phyloP scores from a whole-genome alignment of 495 filamentous ascomycete genomes.

The Schizothecium vesticola region DNA sequence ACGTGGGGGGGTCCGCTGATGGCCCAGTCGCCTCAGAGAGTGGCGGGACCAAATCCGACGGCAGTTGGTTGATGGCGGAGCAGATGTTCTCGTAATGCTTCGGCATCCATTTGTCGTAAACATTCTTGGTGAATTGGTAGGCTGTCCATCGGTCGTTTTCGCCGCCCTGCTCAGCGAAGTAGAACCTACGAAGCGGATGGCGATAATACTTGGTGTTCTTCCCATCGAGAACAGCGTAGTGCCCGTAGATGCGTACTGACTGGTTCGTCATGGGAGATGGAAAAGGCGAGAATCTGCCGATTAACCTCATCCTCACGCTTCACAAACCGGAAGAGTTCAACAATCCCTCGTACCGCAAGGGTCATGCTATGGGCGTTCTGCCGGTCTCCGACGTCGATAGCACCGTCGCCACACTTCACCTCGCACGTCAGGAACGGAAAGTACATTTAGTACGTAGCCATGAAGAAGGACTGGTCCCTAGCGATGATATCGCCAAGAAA shows the following conservation, averaged over 20 bases:
- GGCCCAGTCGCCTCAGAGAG: conserved; percentile 14
- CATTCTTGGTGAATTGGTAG: conserved; percentile 28
- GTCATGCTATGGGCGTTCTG: conserved; percentile 30
- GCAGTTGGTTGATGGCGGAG: conserved; percentile 40
- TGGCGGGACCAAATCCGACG: conserved; percentile 28
- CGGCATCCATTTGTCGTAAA: conserved; percentile 41
- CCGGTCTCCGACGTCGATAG: conserved; percentile 20
- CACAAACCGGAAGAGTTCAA: conserved; percentile 31
- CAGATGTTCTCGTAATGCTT: conserved; percentile 36
- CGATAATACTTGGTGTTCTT: conserved; percentile 13
- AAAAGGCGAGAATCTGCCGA: conserved; percentile 42
- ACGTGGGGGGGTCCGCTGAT: conserved; percentile 2
- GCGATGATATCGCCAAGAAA: conserved; percentile 25
- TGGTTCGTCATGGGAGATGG: conserved; percentile 42
- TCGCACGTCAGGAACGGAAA: conserved; percentile 24
- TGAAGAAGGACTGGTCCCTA: conserved; percentile 10
- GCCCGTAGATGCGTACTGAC: conserved; percentile 34
- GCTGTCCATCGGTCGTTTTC: conserved; percentile 18
- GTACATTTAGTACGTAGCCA: conserved; percentile 29
- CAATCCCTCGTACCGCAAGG: conserved; percentile 31
- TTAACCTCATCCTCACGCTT: conserved; percentile 35
- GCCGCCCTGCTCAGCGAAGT: not conserved
- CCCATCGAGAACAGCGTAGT: conserved; percentile 25
- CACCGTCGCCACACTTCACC: conserved; percentile 32
- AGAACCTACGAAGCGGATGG: conserved; percentile 8